Evolutionary conservation across 208 protist genomes (phyloP), one percentile per base, ranked within the genome.

Genomic region (Trypanosomatidae sp.): DNA sequence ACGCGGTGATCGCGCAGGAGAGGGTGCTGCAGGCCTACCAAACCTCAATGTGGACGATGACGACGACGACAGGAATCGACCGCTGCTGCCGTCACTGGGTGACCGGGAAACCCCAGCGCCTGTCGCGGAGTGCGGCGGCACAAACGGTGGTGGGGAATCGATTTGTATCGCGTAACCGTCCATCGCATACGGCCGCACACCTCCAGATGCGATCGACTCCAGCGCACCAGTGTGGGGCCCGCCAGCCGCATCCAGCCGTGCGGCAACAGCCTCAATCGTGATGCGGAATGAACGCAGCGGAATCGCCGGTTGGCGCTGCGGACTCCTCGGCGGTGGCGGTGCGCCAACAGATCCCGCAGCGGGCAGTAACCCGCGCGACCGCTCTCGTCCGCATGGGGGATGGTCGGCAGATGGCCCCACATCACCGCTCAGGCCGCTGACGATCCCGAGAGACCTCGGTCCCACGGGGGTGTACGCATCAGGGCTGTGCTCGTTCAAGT

Each of bases 201-300:
- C 53, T 6, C 41, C 52, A 43, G 33, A 25, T 47, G 66, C 3
- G 15, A 47, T 56, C 19, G 10, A 3, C 69, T 73, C 69, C 52
- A 70, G 41, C 36, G 43, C 10, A 22, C 64, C 75, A 0, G 68
- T 69, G n/a, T 52, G 50, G n/a, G 58, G 69, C 1, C 75, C 75
- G 5, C 41, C 75, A 10, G 2, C 33, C 36, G 50, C 59, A n/a
- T 79, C 62, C 19, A 74, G 39, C 9, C 36, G n/a, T 4, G 52
- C 25, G 22, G 69, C 65, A 2, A 70, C 28, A 22, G 33, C 59
- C 52, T 70, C 59, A 19, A 79, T 58, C 9, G 69, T 56, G 53
- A 74, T 44, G 2, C 60, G 53, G 19, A 66, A 79, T 6, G 75
- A 36, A 3, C 53, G 67, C 62, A 73, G 62, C 13, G 75, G 36